A percentile compares a stretch with the other conserved stretches of the same genome.
These are phyloP conservation scores for Silene noctiflora DNA, from an alignment of 179 eudicot genomes.

Conservation along the genomic window DNA sequence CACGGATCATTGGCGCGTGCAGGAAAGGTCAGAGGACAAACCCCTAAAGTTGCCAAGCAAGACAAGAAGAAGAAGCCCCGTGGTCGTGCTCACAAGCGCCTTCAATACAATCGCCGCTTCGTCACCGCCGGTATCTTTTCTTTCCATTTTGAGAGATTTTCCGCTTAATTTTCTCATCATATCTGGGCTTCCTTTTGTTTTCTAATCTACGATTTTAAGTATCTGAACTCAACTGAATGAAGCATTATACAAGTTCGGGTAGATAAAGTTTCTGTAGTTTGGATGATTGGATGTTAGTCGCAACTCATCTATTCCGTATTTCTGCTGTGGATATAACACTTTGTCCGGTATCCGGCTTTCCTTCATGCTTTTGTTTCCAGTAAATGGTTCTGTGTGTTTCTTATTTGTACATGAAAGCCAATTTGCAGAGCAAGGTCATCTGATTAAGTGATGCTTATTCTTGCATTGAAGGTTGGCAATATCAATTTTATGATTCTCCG, in stretches of 20 bases:
- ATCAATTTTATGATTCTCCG: constrained; percentile 5
- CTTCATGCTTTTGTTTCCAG: no score
- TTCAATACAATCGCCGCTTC: constrained; percentile 56
- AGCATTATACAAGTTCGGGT: no score
- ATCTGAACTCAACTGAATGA: background rate
- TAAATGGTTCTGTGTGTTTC: background rate
- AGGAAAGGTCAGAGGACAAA: constrained; percentile 84
- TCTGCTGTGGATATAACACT: no score
- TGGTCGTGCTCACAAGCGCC: constrained; percentile 58
- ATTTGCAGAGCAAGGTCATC: constrained; percentile 20
- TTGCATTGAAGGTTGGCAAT: constrained; percentile 15
- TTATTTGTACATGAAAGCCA: background rate
- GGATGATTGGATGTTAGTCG: no score
- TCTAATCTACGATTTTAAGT: background rate
- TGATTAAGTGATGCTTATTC: background rate
- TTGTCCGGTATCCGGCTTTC: no score
- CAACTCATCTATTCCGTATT: no score
- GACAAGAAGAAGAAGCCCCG: constrained; percentile 94
- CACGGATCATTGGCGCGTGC: constrained; percentile 94
- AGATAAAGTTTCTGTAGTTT: no score
- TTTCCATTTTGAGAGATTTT: no score
- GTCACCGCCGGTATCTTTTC: constrained; percentile 46
- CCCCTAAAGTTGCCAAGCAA: constrained; percentile 73
- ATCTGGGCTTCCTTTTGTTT: background rate
- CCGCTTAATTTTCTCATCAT: no score